Evolutionary conservation across 202 grass and related monocot species (phyloP), one percentile per base, ranked within the genome.

Genomic region (Digitaria exilis): DNA sequence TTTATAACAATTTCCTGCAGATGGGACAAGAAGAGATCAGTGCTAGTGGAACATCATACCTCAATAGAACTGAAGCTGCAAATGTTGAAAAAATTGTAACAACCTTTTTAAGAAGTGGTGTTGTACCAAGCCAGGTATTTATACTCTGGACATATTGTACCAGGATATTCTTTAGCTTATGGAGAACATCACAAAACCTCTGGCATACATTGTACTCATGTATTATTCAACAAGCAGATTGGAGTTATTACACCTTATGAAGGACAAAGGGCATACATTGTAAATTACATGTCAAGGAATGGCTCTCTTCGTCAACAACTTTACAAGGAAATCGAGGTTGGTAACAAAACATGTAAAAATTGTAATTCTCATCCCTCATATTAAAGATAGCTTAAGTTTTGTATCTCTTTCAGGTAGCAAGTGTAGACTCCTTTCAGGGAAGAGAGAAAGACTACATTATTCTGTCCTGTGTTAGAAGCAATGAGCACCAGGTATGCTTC

Each of bases 11-110:
- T 88, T 71, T 83, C 87, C 30, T 91, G 21, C 84, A 99, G 97
- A 99, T 99, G 97, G 97, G 97, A 60, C 93, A 96, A 96, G 97
- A 99, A 86, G 97, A 99, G 84, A 99, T 99, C 70, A 99, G 97
- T 92, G 83, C 97, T 55, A 99, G 97, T 71, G 97, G 97, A 25
- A 99, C 97, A 42, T 99, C 97, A 59, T 99, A 99, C 76, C 84
- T 99, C n/a, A 99, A 99, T 82, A 94, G 97, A 88, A 99, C 97
- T 70, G 97, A 99, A 78, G 97, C 97, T 86, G 93, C 93, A 86
- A 99, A 99, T 94, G 97, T 99, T 68, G 97, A 99, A 82, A 99
- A 99, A 87, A 92, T 99, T 82, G 97, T 99, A 37, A 99, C 97
- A 68, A 99, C 97, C 49, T 99, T 94, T 82, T 89, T 99, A 86